Base-by-base conservation (phyloP, 176 grass and related monocot genomes). In the Dactylis glomerata region DNA sequence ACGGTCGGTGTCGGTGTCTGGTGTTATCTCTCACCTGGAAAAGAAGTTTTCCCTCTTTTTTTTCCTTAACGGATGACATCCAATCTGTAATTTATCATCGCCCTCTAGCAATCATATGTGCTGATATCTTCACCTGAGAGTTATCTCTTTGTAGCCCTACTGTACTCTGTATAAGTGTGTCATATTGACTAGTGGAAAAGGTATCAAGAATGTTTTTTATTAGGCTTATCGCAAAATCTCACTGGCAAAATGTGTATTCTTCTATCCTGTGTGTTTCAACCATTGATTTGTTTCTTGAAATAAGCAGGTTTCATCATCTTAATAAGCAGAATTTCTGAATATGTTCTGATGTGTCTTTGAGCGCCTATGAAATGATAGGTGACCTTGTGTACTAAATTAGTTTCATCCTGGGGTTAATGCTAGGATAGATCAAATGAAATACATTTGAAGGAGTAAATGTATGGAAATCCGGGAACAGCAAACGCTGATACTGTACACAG, bases 21-120 rank as follows among this genome's bases (percentile, higher is more conserved):
- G 87, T 68, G 82, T 71, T 75, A 80, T 55, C 79, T 84, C 57
- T 67, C 50, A 84, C 76, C 46, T 2, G 54, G 83, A 63, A 86
- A 86, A 71, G 61, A 71, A 81, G n/a, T 54, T 90, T 70, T 72
- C 6, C 34, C 54, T 31, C 42, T 27, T 10, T 77, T 86, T 71
- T 70, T 77, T n/a, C 72, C 79, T 27, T 76, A 37, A 73, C 47
- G 56, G 83, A 72, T 86, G 70, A 56, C 52, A 73, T 65, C 68
- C 42, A 20, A 71, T 44, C 54, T 82, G 88, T 83, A 89, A 82
- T 83, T 90, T 82, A 83, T 72, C 78, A 61, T 36, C 31, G 1
- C 2, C 63, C 27, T 42, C 20, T 82, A 77, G 49, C 8, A 75
- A 59, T 38, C 37, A 59, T 66, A 59, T 75, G 69, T 76, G 69